A percentile compares a stretch with the other conserved stretches of the same genome.
Evolutionary conservation across 768 basidiomycete species (phyloP).

Genomic region (Phlebiopsis flavidoalba): DNA sequence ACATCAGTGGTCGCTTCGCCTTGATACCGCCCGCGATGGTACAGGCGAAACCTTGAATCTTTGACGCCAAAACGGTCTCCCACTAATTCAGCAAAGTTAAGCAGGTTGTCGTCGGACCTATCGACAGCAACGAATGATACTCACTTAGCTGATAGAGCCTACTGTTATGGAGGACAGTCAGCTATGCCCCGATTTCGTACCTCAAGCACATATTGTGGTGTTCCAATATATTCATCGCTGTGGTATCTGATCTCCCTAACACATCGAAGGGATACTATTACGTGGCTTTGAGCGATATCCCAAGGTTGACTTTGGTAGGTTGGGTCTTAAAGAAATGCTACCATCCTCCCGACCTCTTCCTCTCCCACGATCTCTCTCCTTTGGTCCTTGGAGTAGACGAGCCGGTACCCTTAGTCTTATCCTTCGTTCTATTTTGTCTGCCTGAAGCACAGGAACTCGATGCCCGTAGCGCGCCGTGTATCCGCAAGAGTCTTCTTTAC

Average conservation of each 20-base stretch:
- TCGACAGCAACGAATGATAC: neutral
- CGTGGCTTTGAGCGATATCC: no score
- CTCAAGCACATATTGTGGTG: no score
- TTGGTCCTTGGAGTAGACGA: neutral
- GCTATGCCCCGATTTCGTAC: no score
- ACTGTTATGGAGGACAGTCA: no score
- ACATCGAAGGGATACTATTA: no score
- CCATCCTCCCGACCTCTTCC: neutral
- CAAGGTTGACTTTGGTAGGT: no score
- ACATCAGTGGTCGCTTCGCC: slow-evolving; percentile 39
- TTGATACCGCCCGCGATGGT: slow-evolving; percentile 42
- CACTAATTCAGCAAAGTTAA: slow-evolving; percentile 36
- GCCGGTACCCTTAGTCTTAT: slow-evolving; percentile 10
- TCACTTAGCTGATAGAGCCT: no score
- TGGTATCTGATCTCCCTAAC: no score
- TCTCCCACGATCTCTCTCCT: neutral
- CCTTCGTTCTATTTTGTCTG: slow-evolving; percentile 40
- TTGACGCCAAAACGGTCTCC: slow-evolving; percentile 33
- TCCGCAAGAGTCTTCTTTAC: slow-evolving; percentile 90
- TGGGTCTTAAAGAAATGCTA: neutral
- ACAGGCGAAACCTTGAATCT: slow-evolving; percentile 37
- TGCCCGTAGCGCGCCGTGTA: slow-evolving; percentile 83
- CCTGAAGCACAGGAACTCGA: slow-evolving; percentile 93
- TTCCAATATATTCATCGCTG: no score
- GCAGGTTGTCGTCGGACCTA: slow-evolving; percentile 29